Evolutionary conservation across 495 filamentous ascomycete genomes (phyloP).

Genomic region (Penicillium silybi): DNA sequence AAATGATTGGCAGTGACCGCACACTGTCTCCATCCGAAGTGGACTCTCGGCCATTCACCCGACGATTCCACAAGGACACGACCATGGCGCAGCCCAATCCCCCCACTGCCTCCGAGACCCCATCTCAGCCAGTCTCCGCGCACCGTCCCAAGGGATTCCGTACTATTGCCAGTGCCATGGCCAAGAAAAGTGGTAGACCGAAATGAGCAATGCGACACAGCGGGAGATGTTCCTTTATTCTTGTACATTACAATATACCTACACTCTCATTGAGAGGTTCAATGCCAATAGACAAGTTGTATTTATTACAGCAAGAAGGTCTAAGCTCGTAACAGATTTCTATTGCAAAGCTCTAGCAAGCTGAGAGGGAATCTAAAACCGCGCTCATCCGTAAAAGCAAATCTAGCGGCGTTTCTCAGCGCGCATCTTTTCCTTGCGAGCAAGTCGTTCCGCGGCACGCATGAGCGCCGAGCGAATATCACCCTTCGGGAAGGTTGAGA

Average conservation of each 20-base stretch:
- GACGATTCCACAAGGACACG: not conserved
- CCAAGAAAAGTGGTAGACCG: not conserved
- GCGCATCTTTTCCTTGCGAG: constrained; percentile 65
- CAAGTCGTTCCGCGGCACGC: constrained; percentile 68
- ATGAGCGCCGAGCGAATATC: constrained; percentile 76
- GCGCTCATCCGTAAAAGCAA: constrained; percentile 7
- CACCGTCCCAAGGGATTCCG: not conserved
- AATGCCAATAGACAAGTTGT: constrained; percentile 12
- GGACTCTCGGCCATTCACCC: not conserved
- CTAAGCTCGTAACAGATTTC: not conserved
- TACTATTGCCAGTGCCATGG: not conserved
- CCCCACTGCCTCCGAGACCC: not conserved
- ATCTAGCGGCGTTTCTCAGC: constrained; percentile 34
- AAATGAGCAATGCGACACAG: not conserved
- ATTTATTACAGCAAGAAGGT: not conserved
- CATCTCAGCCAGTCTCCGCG: not conserved
- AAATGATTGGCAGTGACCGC: constrained; percentile 1
- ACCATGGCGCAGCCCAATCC: not conserved
- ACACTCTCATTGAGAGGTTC: not conserved
- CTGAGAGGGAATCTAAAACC: constrained; percentile 15
- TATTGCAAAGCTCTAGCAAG: not conserved
- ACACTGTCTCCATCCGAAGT: not conserved
- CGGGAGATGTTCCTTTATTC: not conserved
- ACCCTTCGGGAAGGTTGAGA: constrained; percentile 77
- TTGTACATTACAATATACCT: constrained; percentile 18